Base-by-base conservation (phyloP, 768 basidiomycete species). In the Leccinum ochraceum region DNA sequence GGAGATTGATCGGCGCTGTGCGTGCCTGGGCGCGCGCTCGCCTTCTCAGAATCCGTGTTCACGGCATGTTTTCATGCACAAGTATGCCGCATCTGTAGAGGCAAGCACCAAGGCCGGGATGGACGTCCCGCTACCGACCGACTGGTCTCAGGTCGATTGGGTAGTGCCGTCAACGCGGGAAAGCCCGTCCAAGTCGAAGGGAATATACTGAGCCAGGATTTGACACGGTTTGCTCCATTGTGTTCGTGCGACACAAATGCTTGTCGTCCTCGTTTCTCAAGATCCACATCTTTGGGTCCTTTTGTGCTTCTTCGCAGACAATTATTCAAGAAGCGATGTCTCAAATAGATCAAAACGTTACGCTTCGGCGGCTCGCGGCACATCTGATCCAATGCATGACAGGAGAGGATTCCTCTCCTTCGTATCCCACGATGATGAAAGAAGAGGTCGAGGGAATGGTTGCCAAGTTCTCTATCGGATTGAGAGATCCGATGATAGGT, bases 1-100 rank as follows among this genome's bases (percentile, higher is more conserved):
- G 11, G 32, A 85, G 57, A 83, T 86, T 28, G 75, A 83, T 30
- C 26, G 70, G 68, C 16, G 54, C 53, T 84, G 77, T 84, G 69
- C 60, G 74, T 10, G 8, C 49, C 37, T 37, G 13, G 36, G 14
- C 8, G 14, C 17, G 14, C 8, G 20, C 6, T 13, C 8, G 32
- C 13, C 3, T 57, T 9, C 10, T 5, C 7, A 39, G 6, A 39
- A 22, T 24, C 8, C 51, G 16, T 42, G 13, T 22, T 58, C 7
- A 30, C 14, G 16, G 37, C 16, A 39, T 16, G 11, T 30, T 11
- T 30, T 8, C n/a, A 34, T 22, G n/a, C 16, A 4, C 49, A 26
- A 6, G 26, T 26, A 26, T 26, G 26, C 4, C 24, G 22, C 26
- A 6, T 66, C 65, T 3, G 63, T 77, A 3, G 73, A 70, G 30